Conservation (phyloP, 148 eudicot genomes). For the Gaultheria prostrata region DNA sequence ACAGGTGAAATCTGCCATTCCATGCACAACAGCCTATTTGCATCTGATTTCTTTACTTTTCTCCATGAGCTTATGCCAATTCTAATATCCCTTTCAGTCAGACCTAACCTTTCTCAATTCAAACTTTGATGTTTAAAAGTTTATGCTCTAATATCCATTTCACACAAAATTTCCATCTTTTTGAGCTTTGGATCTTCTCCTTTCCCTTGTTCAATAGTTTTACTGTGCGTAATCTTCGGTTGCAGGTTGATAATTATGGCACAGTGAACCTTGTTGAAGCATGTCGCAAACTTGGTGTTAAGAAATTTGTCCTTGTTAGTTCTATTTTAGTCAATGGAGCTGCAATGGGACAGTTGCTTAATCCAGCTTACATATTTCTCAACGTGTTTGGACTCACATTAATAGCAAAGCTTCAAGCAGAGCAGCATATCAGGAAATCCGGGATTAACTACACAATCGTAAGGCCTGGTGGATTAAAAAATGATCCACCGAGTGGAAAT, state of each 20-base stretch:
- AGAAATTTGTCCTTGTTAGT: constrained; percentile 71
- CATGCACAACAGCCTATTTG: background rate
- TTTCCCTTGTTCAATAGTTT: background rate
- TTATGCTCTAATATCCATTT: background rate
- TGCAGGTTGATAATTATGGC: constrained; percentile 88
- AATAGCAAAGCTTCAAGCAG: constrained; percentile 95
- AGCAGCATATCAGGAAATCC: constrained; percentile 69
- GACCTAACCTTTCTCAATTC: background rate
- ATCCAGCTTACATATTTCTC: constrained; percentile 87
- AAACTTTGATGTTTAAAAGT: background rate
- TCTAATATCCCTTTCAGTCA: background rate
- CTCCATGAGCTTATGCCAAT: background rate
- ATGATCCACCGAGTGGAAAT: constrained; percentile 89
- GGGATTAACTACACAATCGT: constrained; percentile 87
- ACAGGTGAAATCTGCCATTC: background rate
- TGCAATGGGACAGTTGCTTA: constrained; percentile 92
- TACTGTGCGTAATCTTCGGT: background rate
- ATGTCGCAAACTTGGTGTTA: constrained; percentile 70
- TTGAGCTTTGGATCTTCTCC: background rate
- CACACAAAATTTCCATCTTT: background rate
- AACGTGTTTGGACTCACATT: constrained; percentile 78
- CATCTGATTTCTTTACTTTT: background rate
- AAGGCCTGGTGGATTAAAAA: constrained; percentile 91
- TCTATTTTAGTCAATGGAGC: constrained; percentile 95
- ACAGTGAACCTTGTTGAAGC: constrained; percentile 93